Conservation (phyloP, 176 grass and related monocot species). For the Oryza longistaminata region DNA sequence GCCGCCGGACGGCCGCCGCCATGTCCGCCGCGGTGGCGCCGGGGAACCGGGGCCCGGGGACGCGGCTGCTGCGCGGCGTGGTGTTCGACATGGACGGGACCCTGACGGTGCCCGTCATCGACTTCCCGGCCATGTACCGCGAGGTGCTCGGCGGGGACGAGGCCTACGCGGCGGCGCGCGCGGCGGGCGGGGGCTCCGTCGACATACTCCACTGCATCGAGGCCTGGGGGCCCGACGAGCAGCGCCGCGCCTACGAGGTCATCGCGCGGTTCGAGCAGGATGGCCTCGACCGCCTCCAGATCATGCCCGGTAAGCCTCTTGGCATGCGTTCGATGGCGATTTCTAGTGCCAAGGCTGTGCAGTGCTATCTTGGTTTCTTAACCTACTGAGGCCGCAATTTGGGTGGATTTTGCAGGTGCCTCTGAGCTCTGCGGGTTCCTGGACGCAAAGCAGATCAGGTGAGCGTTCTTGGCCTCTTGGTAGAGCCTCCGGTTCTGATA, state of each 20-base stretch:
- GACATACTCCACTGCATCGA: slow-evolving; percentile 90
- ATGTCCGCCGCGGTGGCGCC: slow-evolving; percentile 25
- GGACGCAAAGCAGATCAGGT: slow-evolving; percentile 82
- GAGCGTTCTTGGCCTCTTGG: background rate
- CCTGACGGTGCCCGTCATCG: slow-evolving; percentile 89
- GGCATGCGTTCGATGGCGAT: background rate
- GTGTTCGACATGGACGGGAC: slow-evolving; percentile 99
- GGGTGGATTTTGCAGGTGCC: slow-evolving; percentile 50
- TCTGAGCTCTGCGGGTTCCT: slow-evolving; percentile 74
- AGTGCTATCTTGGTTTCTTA: background rate
- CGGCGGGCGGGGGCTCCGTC: slow-evolving; percentile 50
- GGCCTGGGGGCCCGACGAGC: slow-evolving; percentile 51
- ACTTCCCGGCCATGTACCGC: slow-evolving; percentile 87
- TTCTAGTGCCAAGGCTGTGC: background rate
- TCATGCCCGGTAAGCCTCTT: slow-evolving; percentile 72
- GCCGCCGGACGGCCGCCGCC: slow-evolving; percentile 33
- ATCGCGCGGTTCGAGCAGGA: slow-evolving; percentile 84
- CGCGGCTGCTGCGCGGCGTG: slow-evolving; percentile 52
- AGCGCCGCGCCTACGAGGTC: slow-evolving; percentile 76
- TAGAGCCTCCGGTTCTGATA: background rate
- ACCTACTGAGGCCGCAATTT: slow-evolving; percentile 8
- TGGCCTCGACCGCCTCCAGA: slow-evolving; percentile 85
- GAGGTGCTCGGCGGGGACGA: slow-evolving; percentile 75
- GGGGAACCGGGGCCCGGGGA: too few species aligned
- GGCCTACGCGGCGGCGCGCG: slow-evolving; percentile 47